These are phyloP conservation scores for Jatropha multifida DNA, from an alignment of 441 rosid genomes.

Conservation along the genomic window DNA sequence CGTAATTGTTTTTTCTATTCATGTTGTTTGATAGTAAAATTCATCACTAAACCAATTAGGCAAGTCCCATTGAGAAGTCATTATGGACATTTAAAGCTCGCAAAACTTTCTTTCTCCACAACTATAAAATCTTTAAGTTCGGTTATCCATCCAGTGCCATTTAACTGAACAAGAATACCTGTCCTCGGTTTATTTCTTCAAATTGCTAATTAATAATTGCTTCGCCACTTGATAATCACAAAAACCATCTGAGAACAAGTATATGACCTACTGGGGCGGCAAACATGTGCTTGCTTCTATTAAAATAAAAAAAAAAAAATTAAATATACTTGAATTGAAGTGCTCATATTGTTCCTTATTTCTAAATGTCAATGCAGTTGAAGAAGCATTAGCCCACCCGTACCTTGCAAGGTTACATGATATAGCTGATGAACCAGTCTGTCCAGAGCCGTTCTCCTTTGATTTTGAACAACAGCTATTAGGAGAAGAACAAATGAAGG, in stretches of 20 bases:
- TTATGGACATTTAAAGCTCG: background rate
- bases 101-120: background rate
- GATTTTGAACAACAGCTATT: conserved; percentile 81
- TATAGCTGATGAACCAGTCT: conserved; percentile 79
- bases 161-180: background rate
- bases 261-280: background rate
- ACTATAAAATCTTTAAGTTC: background rate
- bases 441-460: conserved; percentile 69
- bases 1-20: background rate
- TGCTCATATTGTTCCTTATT: background rate
- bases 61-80: background rate
- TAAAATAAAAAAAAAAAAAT: background rate
- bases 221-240: conserved; percentile 6
- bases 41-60: no score
- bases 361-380: conserved; percentile 56
- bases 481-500: conserved; percentile 91
- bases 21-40: background rate
- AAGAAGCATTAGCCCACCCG: conserved; percentile 86
- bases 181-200: background rate
- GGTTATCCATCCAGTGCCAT: background rate
- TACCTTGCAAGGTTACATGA: conserved; percentile 83
- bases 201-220: background rate
- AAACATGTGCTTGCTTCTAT: background rate
- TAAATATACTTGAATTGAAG: no score
- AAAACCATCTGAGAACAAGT: background rate